Evolutionary conservation across 2,329 filamentous ascomycete species (phyloP), one percentile per base, ranked within the genome.

Genomic region (Diaporthe sp.): DNA sequence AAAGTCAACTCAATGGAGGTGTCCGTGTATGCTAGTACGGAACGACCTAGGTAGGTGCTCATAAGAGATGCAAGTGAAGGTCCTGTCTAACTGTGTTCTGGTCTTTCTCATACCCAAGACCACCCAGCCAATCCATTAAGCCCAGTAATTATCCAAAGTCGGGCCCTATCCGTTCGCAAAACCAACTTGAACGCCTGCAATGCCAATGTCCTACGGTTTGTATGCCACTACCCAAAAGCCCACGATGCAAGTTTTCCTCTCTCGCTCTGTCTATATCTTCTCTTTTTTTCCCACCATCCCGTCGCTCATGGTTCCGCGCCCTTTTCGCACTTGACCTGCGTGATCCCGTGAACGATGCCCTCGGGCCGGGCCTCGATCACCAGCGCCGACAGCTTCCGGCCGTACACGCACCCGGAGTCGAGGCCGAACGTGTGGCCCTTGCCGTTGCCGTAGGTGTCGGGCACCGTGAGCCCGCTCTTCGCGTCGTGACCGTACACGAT

Each of bases 401-500:
- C 96, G 76, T 89, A 90, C 4, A 95, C 91, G 82, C 97, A 98
- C 0, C 92, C 93, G 0, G 93, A 94, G 83, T 98, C 97, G 61
- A 98, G 86, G 0, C 97, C 97, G 80, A 95, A 94, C 5, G 93
- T 94, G 83, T 94, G 97, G 35, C 75, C 73, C 55, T 28, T 73
- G 33, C 75, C 75, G 54, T 73, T 71, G 69, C 73, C 73, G 38
- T 72, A 72, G 33, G 50, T 45, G n/a, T 74, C 70, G 25, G 75
- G 75, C 33, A 76, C 73, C 73, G 89, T 89, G 35, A 97, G 88
- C 0, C 95, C 95, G 3, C 85, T 85, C 79, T 92, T 92, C 30
- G 95, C 90, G 81, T 98, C 95, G 81, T 98, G 96, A 7, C 96
- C 96, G 83, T 97, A 98, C 74, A 97, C 88, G 54, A 97, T 93